phyloP scores from a whole-genome alignment of 2,329 filamentous ascomycete species.

The Neofusicoccum laricinum region DNA sequence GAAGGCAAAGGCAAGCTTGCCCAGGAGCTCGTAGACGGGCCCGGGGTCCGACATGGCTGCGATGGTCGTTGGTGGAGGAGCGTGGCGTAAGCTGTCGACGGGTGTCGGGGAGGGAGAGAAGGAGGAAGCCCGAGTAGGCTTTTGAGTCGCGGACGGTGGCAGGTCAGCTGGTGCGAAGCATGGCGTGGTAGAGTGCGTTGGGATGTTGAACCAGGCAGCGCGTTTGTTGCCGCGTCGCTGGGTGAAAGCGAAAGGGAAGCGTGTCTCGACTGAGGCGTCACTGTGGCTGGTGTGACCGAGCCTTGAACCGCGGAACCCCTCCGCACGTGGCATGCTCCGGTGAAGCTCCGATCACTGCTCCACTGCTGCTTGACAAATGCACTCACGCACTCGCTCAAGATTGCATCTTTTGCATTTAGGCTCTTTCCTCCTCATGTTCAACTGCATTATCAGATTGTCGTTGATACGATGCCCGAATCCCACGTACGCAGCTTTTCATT shows the following conservation, averaged over 20 bases:
- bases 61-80: background rate
- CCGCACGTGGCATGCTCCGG: constrained; percentile 3
- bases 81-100: background rate
- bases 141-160: background rate
- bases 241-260: background rate
- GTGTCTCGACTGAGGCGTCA: constrained; percentile 1
- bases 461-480: background rate
- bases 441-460: background rate
- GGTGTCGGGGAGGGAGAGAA: background rate
- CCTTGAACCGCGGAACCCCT: background rate
- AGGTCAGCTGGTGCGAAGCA: background rate
- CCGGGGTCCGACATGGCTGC: constrained; percentile 20
- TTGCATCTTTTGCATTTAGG: background rate
- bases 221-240: background rate
- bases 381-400: background rate
- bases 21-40: constrained; percentile 32
- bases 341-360: background rate
- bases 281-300: background rate
- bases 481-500: background rate
- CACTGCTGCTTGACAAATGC: constrained; percentile 11
- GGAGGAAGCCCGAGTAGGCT: background rate
- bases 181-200: background rate
- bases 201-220: background rate
- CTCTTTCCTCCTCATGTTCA: background rate
- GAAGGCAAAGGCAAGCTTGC: constrained; percentile 44